phyloP scores from a whole-genome alignment of 2,329 filamentous ascomycete genomes.

The Aspergillus carbonarius region DNA sequence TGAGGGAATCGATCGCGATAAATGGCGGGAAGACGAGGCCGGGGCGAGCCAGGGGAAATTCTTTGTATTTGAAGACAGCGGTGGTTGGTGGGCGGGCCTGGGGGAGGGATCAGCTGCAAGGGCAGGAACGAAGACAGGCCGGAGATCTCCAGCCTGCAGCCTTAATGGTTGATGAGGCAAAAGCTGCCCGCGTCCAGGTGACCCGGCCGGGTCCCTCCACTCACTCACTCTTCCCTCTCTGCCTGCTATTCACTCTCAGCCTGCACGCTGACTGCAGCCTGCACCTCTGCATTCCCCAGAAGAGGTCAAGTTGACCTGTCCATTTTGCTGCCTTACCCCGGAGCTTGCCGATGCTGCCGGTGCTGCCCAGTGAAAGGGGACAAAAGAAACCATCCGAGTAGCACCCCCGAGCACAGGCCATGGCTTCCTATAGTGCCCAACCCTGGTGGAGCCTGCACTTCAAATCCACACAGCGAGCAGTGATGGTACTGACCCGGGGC shows the following conservation, averaged over 20 bases:
- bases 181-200: background rate
- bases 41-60: background rate
- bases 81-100: background rate
- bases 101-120: constrained; percentile 14
- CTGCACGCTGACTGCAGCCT: constrained; percentile 2
- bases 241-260: background rate
- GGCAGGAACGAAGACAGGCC: constrained; percentile 7
- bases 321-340: constrained; percentile 13
- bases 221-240: background rate
- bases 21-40: background rate
- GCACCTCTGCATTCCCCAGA: background rate
- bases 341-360: constrained; percentile 13
- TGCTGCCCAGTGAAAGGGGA: constrained; percentile 12
- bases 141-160: constrained; percentile 9
- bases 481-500: background rate
- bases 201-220: background rate
- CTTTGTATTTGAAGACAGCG: background rate
- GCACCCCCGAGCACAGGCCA: background rate
- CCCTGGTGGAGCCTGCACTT: background rate
- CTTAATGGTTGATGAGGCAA: background rate
- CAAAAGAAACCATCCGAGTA: background rate
- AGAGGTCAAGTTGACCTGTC: background rate
- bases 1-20: background rate
- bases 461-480: background rate
- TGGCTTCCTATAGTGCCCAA: background rate